Percentiles rank a stretch among this genome's conserved stretches.
Evolutionary conservation across 2,329 filamentous ascomycete species (phyloP).

Genomic region (Aulographum hederae): DNA sequence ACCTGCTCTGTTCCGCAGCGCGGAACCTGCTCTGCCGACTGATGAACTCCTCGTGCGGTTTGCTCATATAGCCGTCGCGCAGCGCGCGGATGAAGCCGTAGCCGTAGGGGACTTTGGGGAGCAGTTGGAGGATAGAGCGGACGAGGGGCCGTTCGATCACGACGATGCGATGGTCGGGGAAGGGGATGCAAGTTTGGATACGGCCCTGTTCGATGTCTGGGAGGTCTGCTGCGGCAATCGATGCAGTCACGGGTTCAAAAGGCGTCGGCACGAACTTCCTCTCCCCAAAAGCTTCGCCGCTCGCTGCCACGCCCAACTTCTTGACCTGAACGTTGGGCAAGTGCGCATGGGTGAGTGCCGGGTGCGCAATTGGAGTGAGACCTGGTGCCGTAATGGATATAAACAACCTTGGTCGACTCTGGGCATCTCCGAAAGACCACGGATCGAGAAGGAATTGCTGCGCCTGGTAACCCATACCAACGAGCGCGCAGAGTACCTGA

Average conservation of each 20-base stretch:
- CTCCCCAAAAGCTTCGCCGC: slow-evolving; percentile 39
- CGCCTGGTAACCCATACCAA: slow-evolving; percentile 61
- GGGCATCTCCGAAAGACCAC: slow-evolving; percentile 48
- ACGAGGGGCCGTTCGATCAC: slow-evolving; percentile 16
- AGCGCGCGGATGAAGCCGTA: slow-evolving; percentile 12
- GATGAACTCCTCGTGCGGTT: slow-evolving; percentile 8
- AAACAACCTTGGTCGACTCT: slow-evolving; percentile 50
- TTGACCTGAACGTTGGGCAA: slow-evolving; percentile 17
- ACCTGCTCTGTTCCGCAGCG: slow-evolving; percentile 8
- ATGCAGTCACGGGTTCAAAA: slow-evolving; percentile 38
- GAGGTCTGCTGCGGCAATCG: slow-evolving; percentile 39
- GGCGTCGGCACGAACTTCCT: slow-evolving; percentile 35
- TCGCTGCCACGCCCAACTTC: slow-evolving; percentile 39
- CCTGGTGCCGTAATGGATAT: slow-evolving; percentile 54
- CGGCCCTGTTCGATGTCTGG: slow-evolving; percentile 44
- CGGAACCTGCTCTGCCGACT: slow-evolving; percentile 8
- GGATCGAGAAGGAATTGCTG: slow-evolving; percentile 51
- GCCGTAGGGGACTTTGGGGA: slow-evolving; percentile 36
- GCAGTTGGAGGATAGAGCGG: slow-evolving; percentile 28
- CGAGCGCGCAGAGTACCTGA: slow-evolving; percentile 53
- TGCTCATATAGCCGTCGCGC: slow-evolving; percentile 18
- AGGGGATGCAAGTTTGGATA: slow-evolving; percentile 40
- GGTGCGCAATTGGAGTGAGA: slow-evolving; percentile 34
- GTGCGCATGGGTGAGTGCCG: slow-evolving; percentile 44
- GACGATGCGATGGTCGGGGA: slow-evolving; percentile 48